Percentiles rank a stretch among this genome's conserved stretches.
Conservation (phyloP, 345 rosid genomes). For the Microcos paniculata region DNA sequence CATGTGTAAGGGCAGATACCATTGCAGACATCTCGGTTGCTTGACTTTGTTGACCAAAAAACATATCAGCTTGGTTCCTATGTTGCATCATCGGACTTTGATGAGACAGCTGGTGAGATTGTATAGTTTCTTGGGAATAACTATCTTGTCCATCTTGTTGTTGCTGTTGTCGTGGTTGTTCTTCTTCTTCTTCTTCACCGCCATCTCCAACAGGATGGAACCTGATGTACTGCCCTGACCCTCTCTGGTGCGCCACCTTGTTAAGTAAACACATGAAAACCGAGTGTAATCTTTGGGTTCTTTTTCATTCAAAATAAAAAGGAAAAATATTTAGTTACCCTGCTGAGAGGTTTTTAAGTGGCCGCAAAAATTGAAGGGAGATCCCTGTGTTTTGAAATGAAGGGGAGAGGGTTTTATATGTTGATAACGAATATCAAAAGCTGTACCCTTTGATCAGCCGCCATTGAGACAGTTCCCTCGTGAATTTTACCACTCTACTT, state of each 20-base stretch:
- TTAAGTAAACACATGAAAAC: conserved; percentile 24
- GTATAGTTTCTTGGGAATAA: neutral
- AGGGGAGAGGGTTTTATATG: conserved; percentile 9
- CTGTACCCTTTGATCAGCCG: conserved; percentile 10
- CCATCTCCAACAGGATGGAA: conserved; percentile 19
- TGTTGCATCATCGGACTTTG: neutral
- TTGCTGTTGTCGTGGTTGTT: too few species aligned
- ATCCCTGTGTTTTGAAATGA: neutral
- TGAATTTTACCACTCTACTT: neutral
- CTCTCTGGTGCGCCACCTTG: conserved; percentile 45
- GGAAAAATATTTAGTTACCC: neutral
- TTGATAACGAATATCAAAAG: neutral
- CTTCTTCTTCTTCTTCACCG: conserved; percentile 17
- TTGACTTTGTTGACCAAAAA: conserved; percentile 25
- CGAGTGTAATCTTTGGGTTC: neutral
- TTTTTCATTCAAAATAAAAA: neutral
- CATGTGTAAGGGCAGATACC: conserved; percentile 71
- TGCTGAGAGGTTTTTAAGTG: neutral
- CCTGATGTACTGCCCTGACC: conserved; percentile 17
- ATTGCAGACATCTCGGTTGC: conserved; percentile 65
- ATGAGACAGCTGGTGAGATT: conserved; percentile 10
- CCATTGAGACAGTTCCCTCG: neutral
- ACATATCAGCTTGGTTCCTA: neutral
- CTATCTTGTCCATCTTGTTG: conserved; percentile 1
- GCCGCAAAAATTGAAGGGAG: conserved; percentile 2